Conservation (phyloP, 2,329 filamentous ascomycete species). For the Fusarium nematophilum region DNA sequence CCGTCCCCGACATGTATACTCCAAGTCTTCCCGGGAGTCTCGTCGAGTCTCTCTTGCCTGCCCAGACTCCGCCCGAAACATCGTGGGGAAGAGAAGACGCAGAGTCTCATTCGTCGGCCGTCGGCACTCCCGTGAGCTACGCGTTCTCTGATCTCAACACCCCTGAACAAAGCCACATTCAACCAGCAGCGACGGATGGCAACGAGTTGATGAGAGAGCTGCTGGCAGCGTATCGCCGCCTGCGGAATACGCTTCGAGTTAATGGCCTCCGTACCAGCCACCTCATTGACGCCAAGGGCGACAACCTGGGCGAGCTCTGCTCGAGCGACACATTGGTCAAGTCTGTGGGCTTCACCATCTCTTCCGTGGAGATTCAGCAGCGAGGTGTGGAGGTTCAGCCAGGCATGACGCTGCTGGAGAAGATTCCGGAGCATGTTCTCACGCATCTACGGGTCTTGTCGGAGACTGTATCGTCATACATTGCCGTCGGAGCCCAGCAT, state of each 20-base stretch:
- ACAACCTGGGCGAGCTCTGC: conserved; percentile 58
- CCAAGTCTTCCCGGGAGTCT: conserved; percentile 54
- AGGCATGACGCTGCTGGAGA: conserved; percentile 81
- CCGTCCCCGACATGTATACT: conserved; percentile 46
- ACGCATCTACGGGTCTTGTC: conserved; percentile 89
- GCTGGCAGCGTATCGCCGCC: conserved; percentile 68
- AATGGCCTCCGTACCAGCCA: conserved; percentile 62
- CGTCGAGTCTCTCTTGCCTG: conserved; percentile 52
- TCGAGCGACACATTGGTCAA: conserved; percentile 70
- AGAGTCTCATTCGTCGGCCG: conserved; percentile 45
- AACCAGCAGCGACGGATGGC: conserved; percentile 25
- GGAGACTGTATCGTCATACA: conserved; percentile 88
- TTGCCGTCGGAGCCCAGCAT: conserved; percentile 78
- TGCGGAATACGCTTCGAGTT: conserved; percentile 67
- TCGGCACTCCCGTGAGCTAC: conserved; percentile 57
- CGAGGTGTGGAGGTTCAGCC: conserved; percentile 81
- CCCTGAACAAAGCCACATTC: conserved; percentile 38
- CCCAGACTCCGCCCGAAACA: conserved; percentile 51
- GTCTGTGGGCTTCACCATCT: conserved; percentile 84
- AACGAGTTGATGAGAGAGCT: conserved; percentile 62
- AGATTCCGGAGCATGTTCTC: conserved; percentile 83
- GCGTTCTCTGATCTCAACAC: conserved; percentile 52
- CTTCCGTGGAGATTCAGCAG: conserved; percentile 90
- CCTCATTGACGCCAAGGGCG: conserved; percentile 44
- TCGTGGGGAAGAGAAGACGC: conserved; percentile 56